Percentiles rank a stretch among this genome's conserved stretches.
Evolutionary conservation across 176 grass and related monocot species (phyloP).

Genomic region (Oryza nivara): DNA sequence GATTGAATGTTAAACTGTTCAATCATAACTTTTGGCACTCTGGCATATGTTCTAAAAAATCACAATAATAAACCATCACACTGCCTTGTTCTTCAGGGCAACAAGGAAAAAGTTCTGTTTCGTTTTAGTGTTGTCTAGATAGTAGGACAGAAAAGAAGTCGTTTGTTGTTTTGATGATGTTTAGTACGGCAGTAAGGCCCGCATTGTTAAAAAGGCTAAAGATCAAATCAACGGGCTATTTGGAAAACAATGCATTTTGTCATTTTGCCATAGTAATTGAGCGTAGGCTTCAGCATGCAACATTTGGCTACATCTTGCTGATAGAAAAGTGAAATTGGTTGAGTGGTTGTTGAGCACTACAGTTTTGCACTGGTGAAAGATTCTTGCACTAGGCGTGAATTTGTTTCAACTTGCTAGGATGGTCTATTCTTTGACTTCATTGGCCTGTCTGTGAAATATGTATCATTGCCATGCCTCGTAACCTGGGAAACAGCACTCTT

Average conservation of each 20-base stretch:
- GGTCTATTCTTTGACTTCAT: not conserved
- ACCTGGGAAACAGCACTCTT: slow-evolving; percentile 1
- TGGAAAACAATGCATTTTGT: not conserved
- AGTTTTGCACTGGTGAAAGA: not conserved
- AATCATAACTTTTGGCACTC: not conserved
- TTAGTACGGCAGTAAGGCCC: not conserved
- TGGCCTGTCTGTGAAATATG: not conserved
- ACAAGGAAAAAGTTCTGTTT: not conserved
- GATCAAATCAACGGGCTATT: slow-evolving; percentile 3
- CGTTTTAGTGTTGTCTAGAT: slow-evolving; percentile 18
- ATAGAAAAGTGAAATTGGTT: slow-evolving; percentile 17
- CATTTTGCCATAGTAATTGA: not conserved
- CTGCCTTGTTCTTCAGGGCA: slow-evolving; percentile 7
- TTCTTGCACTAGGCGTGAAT: not conserved
- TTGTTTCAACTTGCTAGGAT: not conserved
- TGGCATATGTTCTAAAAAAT: slow-evolving; percentile 30
- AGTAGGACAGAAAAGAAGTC: not conserved
- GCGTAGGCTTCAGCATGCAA: slow-evolving; percentile 11
- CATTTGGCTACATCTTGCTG: not conserved
- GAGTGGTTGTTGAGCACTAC: not conserved
- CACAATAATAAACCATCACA: not conserved
- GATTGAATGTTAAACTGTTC: not conserved
- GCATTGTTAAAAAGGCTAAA: not conserved
- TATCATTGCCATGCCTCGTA: not conserved
- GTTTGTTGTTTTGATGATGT: slow-evolving; percentile 26